Percentiles rank a stretch among this genome's conserved stretches.
Evolutionary conservation across 495 filamentous ascomycete species (phyloP).

Genomic region (Tirmania nivea): DNA sequence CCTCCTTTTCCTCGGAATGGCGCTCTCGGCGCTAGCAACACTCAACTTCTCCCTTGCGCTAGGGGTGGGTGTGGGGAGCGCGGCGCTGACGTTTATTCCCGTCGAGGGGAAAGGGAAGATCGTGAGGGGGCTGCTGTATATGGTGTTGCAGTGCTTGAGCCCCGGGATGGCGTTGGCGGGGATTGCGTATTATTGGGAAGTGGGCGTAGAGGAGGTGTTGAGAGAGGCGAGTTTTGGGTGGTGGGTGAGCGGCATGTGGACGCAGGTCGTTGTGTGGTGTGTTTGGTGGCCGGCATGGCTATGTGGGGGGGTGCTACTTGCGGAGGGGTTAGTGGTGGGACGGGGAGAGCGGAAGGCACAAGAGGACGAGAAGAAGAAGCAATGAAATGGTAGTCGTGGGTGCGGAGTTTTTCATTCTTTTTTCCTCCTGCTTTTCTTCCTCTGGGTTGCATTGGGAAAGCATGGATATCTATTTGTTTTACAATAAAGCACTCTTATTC

Average conservation of each 20-base stretch:
- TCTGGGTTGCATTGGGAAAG: too few species aligned
- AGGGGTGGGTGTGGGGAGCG: conserved; percentile 54
- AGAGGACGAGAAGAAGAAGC: neutral
- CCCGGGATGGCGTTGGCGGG: conserved; percentile 41
- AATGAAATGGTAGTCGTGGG: neutral
- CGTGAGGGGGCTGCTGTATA: conserved; percentile 22
- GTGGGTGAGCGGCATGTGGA: conserved; percentile 81
- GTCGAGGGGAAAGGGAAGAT: conserved; percentile 23
- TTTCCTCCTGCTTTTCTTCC: too few species aligned
- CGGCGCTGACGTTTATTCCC: conserved; percentile 51
- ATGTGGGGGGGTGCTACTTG: neutral
- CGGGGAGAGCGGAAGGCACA: neutral
- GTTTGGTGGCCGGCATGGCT: conserved; percentile 99
- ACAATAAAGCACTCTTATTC: too few species aligned
- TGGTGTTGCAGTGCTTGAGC: conserved; percentile 34
- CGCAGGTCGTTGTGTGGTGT: conserved; percentile 77
- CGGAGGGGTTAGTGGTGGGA: neutral
- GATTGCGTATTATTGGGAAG: conserved; percentile 29
- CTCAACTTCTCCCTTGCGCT: conserved; percentile 90
- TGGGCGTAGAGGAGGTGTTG: conserved; percentile 35
- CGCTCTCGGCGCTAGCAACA: conserved; percentile 77
- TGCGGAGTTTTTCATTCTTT: neutral
- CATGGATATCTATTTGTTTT: too few species aligned
- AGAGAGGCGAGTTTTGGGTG: conserved; percentile 69
- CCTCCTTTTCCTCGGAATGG: conserved; percentile 71